phyloP scores from a whole-genome alignment of 768 basidiomycete species.

The Calocybe cyanea region DNA sequence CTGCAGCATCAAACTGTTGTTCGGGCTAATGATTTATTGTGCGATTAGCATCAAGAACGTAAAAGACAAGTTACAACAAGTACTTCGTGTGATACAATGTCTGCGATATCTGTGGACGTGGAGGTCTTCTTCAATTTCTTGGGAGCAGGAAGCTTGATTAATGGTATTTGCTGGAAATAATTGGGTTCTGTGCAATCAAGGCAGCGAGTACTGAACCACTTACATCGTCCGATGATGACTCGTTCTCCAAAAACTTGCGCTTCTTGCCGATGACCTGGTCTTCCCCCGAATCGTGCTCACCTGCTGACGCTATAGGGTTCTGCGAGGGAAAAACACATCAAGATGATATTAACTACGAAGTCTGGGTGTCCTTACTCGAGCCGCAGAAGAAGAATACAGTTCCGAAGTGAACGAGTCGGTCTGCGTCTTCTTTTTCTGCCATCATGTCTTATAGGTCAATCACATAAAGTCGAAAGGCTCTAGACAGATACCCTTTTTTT shows the following conservation, averaged over 20 bases:
- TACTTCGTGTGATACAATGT: neutral
- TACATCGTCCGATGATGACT: constrained; percentile 10
- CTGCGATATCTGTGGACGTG: neutral
- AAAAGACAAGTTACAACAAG: too few species aligned
- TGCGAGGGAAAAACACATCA: too few species aligned
- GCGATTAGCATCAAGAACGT: too few species aligned
- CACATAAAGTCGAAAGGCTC: too few species aligned
- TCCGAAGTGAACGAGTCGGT: too few species aligned
- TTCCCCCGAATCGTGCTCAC: constrained; percentile 11
- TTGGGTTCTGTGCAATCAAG: neutral
- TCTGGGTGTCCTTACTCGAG: too few species aligned
- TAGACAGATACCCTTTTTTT: constrained; percentile 11
- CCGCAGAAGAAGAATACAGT: too few species aligned
- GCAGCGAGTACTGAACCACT: neutral
- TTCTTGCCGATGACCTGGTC: constrained; percentile 12
- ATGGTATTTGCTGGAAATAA: constrained; percentile 3
- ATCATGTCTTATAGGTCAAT: too few species aligned
- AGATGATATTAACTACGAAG: too few species aligned
- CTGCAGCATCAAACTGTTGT: neutral
- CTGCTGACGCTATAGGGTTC: constrained; percentile 8
- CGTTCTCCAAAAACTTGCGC: constrained; percentile 7
- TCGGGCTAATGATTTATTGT: too few species aligned
- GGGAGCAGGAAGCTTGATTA: constrained; percentile 7
- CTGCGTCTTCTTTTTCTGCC: too few species aligned
- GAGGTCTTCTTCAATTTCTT: constrained; percentile 7